Conservation (phyloP, 495 filamentous ascomycete species). For the Lasiosphaeris hirsuta region DNA sequence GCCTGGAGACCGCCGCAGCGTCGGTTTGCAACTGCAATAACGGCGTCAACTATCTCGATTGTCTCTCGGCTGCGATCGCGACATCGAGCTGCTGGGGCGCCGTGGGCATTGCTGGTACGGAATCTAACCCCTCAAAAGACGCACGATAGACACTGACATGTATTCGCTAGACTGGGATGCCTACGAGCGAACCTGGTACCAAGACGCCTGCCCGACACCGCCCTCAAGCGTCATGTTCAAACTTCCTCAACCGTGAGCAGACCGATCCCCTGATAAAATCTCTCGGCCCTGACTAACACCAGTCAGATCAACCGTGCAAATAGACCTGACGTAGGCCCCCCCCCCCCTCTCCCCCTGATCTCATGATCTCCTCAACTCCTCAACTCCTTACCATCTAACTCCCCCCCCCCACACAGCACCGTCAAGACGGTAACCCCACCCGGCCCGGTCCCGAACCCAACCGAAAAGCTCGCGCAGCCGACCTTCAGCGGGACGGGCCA, state of each 20-base stretch:
- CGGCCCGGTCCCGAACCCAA: not conserved
- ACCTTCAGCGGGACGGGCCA: conserved; percentile 12
- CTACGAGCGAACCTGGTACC: conserved; percentile 24
- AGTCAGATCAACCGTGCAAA: conserved; percentile 11
- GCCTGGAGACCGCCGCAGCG: conserved; percentile 11
- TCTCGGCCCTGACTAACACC: not conserved
- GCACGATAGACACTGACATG: not conserved
- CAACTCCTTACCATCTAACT: not conserved
- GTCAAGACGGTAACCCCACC: conserved; percentile 5
- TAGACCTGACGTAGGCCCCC: conserved; percentile 13
- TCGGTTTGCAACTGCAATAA: conserved; percentile 20
- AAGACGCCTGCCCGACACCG: conserved; percentile 16
- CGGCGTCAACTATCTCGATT: conserved; percentile 23
- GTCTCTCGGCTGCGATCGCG: conserved; percentile 21
- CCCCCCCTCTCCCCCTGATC: no score
- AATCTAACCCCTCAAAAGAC: not conserved
- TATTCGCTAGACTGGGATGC: conserved; percentile 16
- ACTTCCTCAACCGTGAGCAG: conserved; percentile 18
- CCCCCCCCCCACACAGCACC: conserved; percentile 8
- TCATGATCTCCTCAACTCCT: no score
- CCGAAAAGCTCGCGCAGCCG: conserved; percentile 1
- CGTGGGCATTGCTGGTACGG: conserved; percentile 11
- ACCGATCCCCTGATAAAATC: not conserved
- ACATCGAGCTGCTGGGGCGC: conserved; percentile 18
- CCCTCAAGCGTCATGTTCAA: conserved; percentile 16